These are phyloP conservation scores for Piloderma croceum DNA, from an alignment of 768 basidiomycete genomes.

Conservation along the genomic window DNA sequence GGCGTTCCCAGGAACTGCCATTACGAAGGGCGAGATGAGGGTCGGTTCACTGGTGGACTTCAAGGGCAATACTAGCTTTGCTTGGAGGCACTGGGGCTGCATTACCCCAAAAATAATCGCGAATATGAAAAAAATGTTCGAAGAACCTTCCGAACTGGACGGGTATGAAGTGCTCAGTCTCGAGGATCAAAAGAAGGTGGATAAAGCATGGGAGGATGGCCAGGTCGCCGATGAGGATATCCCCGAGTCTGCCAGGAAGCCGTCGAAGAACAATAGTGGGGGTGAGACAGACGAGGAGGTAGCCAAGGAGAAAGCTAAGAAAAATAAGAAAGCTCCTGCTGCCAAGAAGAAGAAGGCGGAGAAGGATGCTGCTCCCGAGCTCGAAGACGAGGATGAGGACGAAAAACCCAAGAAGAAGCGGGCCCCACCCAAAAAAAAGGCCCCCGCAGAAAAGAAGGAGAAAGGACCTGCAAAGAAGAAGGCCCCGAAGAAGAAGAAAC, in stretches of 20 bases:
- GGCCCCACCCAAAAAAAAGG: slow-evolving; percentile 42
- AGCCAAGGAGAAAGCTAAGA: slow-evolving; percentile 51
- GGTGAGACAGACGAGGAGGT: slow-evolving; percentile 38
- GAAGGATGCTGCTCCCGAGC: slow-evolving; percentile 28
- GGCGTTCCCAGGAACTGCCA: slow-evolving; percentile 52
- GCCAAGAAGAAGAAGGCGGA: slow-evolving; percentile 32
- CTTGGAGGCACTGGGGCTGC: slow-evolving; percentile 93
- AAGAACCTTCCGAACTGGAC: slow-evolving; percentile 65
- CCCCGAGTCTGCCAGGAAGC: slow-evolving; percentile 64
- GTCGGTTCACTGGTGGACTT: slow-evolving; percentile 74
- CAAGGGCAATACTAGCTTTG: slow-evolving; percentile 58
- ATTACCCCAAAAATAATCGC: slow-evolving; percentile 59
- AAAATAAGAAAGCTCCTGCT: slow-evolving; percentile 41
- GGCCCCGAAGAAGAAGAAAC: slow-evolving; percentile 35
- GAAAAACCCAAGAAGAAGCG: slow-evolving; percentile 47
- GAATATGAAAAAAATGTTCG: slow-evolving; percentile 64
- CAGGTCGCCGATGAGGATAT: slow-evolving; percentile 82
- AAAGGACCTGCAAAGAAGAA: slow-evolving; percentile 45
- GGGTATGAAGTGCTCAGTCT: slow-evolving; percentile 71
- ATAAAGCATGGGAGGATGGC: slow-evolving; percentile 69
- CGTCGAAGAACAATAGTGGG: slow-evolving; percentile 37
- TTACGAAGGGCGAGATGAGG: slow-evolving; percentile 68
- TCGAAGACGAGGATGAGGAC: slow-evolving; percentile 33
- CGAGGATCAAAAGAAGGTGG: slow-evolving; percentile 68
- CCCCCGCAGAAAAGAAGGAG: slow-evolving; percentile 36